phyloP scores from a whole-genome alignment of 2,329 filamentous ascomycete species.

The Elsinoe perseae region DNA sequence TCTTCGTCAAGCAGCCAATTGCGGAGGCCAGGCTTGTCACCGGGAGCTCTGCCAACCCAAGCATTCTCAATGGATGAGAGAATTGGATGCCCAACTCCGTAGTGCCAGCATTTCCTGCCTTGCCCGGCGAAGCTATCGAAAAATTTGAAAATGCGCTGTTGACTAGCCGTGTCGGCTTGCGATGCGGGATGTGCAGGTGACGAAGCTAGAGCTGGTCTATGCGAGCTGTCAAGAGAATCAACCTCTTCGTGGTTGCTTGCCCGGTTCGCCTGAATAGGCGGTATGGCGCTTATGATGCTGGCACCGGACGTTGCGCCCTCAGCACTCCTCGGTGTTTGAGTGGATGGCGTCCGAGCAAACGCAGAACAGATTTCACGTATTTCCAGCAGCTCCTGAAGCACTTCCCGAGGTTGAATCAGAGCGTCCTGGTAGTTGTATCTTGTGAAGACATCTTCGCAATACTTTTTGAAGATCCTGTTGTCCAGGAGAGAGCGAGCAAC shows the following conservation, averaged over 20 bases:
- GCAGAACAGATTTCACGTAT: neutral
- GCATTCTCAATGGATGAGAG: conserved; percentile 35
- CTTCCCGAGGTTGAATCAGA: neutral
- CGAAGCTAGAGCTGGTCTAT: too few species aligned
- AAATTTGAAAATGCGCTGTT: conserved; percentile 22
- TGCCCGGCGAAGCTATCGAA: conserved; percentile 38
- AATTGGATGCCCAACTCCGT: conserved; percentile 36
- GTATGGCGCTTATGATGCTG: too few species aligned
- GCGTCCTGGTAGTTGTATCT: neutral
- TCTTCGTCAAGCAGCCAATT: conserved; percentile 33
- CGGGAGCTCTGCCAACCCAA: conserved; percentile 32
- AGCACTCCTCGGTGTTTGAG: too few species aligned
- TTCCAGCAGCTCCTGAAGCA: neutral
- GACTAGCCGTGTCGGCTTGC: neutral
- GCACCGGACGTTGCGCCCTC: too few species aligned
- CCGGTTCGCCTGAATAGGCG: too few species aligned
- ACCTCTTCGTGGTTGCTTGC: too few species aligned
- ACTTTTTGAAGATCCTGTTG: conserved; percentile 24
- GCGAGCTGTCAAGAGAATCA: too few species aligned
- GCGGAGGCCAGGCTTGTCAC: conserved; percentile 17
- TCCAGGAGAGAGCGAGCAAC: conserved; percentile 31
- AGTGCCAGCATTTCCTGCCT: conserved; percentile 32
- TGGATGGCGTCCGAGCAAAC: neutral
- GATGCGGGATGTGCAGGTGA: too few species aligned
- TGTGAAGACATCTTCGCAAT: conserved; percentile 20